Percentiles rank a stretch among this genome's conserved stretches.
phyloP scores from a whole-genome alignment of 2,329 filamentous ascomycete species.

The Penicillium polonicum region DNA sequence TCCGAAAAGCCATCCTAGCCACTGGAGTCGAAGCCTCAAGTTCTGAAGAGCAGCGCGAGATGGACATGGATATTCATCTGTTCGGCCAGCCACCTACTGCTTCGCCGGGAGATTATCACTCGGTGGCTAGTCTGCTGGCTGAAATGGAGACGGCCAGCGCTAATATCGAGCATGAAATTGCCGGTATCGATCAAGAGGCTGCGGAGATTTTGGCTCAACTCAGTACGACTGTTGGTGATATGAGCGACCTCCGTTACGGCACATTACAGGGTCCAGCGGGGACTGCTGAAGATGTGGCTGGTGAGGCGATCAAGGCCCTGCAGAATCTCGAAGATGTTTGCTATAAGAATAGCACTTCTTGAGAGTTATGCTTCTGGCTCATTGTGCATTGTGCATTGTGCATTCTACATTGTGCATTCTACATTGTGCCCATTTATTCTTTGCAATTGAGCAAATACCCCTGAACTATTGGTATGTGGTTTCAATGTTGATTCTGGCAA shows the following conservation, averaged over 20 bases:
- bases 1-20: conserved; percentile 34
- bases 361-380: background rate
- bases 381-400: background rate
- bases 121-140: conserved; percentile 62
- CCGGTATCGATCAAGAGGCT: conserved; percentile 64
- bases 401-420: background rate
- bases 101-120: conserved; percentile 54
- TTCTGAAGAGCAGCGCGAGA: conserved; percentile 38
- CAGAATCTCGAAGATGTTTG: conserved; percentile 64
- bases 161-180: conserved; percentile 67
- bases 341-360: conserved; percentile 35
- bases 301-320: conserved; percentile 68
- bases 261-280: conserved; percentile 55
- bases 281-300: conserved; percentile 60
- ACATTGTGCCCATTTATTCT: background rate
- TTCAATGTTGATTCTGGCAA: background rate
- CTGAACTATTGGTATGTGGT: background rate
- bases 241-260: conserved; percentile 83
- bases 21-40: conserved; percentile 36
- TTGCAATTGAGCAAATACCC: background rate
- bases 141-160: conserved; percentile 67
- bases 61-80: conserved; percentile 55
- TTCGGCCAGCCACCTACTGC: conserved; percentile 52
- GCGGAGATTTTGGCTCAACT: conserved; percentile 60
- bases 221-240: conserved; percentile 63